These are phyloP conservation scores for Hygrocybe coccinea DNA, from an alignment of 768 basidiomycete genomes.

Conservation along the genomic window DNA sequence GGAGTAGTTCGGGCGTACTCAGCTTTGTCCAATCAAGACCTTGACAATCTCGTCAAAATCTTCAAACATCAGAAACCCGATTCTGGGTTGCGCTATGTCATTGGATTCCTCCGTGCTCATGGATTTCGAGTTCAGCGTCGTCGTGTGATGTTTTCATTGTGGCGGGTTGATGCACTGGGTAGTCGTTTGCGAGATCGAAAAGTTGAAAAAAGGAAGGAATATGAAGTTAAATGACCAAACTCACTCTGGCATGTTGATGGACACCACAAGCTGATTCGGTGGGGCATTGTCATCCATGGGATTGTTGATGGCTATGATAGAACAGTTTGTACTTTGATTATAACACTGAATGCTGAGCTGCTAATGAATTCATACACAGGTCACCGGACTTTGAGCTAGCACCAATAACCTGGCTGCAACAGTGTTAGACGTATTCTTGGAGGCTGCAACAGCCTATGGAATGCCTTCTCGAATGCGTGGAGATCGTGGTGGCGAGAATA, in stretches of 20 bases:
- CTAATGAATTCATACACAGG: slow-evolving; percentile 9
- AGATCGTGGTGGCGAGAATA: slow-evolving; percentile 36
- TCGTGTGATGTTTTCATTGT: slow-evolving; percentile 18
- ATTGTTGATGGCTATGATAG: slow-evolving; percentile 20
- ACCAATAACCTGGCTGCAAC: slow-evolving; percentile 28
- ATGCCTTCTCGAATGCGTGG: slow-evolving; percentile 30
- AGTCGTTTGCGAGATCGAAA: slow-evolving; percentile 14
- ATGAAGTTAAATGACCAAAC: slow-evolving; percentile 20
- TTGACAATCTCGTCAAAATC: slow-evolving; percentile 5
- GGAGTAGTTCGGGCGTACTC: background rate
- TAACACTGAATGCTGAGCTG: background rate
- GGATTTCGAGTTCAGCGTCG: slow-evolving; percentile 24
- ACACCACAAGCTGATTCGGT: slow-evolving; percentile 32
- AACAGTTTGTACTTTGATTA: slow-evolving; percentile 13
- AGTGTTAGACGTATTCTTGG: slow-evolving; percentile 24
- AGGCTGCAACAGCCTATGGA: slow-evolving; percentile 20
- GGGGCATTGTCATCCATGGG: slow-evolving; percentile 27
- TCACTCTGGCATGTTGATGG: slow-evolving; percentile 33
- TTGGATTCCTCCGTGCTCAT: slow-evolving; percentile 23
- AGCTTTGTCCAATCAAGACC: background rate
- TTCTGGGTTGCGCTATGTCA: slow-evolving; percentile 26
- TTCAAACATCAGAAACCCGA: slow-evolving; percentile 9
- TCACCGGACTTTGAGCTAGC: slow-evolving; percentile 24
- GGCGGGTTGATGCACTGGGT: slow-evolving; percentile 26
- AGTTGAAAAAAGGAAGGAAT: slow-evolving; percentile 17